Conservation (phyloP, 2,329 filamentous ascomycete species). For the Cytospora piceicola region DNA sequence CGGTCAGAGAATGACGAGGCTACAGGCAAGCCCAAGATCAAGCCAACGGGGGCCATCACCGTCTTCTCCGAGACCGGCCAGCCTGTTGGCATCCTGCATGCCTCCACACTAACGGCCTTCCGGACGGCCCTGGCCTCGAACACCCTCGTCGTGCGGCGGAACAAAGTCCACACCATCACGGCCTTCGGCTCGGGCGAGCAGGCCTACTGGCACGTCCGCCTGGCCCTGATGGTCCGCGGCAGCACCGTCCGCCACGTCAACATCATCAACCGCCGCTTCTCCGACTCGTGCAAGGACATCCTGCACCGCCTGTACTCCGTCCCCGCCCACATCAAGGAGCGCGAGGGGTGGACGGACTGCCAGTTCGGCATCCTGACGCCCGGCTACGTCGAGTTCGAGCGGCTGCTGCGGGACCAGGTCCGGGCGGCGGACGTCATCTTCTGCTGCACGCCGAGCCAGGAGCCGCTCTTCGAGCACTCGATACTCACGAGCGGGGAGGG, state of each 20-base stretch:
- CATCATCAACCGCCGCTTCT: slow-evolving; percentile 78
- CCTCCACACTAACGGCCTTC: slow-evolving; percentile 77
- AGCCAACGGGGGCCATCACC: slow-evolving; percentile 69
- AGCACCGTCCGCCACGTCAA: slow-evolving; percentile 76
- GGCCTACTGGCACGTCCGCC: slow-evolving; percentile 91
- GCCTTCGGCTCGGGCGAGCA: slow-evolving; percentile 90
- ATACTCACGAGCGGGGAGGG: slow-evolving; percentile 75
- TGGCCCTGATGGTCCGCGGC: slow-evolving; percentile 75
- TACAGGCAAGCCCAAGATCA: slow-evolving; percentile 42
- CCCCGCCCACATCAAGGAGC: slow-evolving; percentile 48
- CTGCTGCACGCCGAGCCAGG: slow-evolving; percentile 79
- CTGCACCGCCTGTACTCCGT: slow-evolving; percentile 54
- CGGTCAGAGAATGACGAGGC: slow-evolving; percentile 33
- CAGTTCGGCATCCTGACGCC: slow-evolving; percentile 73
- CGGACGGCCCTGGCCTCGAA: slow-evolving; percentile 75
- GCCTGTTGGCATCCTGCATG: slow-evolving; percentile 71
- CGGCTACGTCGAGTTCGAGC: slow-evolving; percentile 67
- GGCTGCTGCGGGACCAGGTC: slow-evolving; percentile 73
- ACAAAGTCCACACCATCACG: slow-evolving; percentile 72
- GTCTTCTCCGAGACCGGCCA: slow-evolving; percentile 66
- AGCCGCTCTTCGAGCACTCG: slow-evolving; percentile 73
- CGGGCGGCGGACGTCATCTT: slow-evolving; percentile 79
- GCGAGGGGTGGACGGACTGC: slow-evolving; percentile 65
- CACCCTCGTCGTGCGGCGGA: slow-evolving; percentile 66
- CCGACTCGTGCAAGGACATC: slow-evolving; percentile 56